Conservation (phyloP, 768 basidiomycete genomes). For the Chiua virens region DNA sequence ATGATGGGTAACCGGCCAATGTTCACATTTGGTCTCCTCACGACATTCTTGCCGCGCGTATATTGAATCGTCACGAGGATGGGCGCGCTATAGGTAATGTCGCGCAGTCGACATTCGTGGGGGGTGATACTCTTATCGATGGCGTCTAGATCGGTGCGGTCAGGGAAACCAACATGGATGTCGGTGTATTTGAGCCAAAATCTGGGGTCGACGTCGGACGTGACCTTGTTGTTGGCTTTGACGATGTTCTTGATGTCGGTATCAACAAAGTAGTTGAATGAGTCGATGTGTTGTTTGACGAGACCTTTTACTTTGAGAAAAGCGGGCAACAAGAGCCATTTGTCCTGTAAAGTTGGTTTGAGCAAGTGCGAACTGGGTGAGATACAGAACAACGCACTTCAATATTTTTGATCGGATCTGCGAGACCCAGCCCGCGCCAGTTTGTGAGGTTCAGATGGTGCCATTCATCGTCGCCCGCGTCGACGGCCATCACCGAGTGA, state of each 20-base stretch:
- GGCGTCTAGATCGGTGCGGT: conserved; percentile 79
- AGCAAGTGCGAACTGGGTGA: conserved; percentile 3
- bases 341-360: conserved; percentile 60
- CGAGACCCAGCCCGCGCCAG: conserved; percentile 78
- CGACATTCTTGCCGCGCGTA: conserved; percentile 86
- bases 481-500: conserved; percentile 6
- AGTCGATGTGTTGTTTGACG: conserved; percentile 98
- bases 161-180: conserved; percentile 90
- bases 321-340: conserved; percentile 96
- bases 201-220: conserved; percentile 93
- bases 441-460: conserved; percentile 51
- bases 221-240: conserved; percentile 89
- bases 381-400: conserved; percentile 56
- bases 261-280: conserved; percentile 98
- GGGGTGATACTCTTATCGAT: conserved; percentile 87
- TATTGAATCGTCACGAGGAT: conserved; percentile 95
- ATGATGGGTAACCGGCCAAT: conserved; percentile 95
- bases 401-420: conserved; percentile 87
- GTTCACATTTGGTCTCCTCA: conserved; percentile 76
- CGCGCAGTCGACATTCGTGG: conserved; percentile 94
- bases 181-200: conserved; percentile 98
- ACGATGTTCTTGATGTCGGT: conserved; percentile 97
- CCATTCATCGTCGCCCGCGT: conserved; percentile 51
- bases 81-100: conserved; percentile 91
- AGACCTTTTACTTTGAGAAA: conserved; percentile 97